Conservation (phyloP, 225 moss, liverwort and hornwort genomes). For the Bryum argenteum region DNA sequence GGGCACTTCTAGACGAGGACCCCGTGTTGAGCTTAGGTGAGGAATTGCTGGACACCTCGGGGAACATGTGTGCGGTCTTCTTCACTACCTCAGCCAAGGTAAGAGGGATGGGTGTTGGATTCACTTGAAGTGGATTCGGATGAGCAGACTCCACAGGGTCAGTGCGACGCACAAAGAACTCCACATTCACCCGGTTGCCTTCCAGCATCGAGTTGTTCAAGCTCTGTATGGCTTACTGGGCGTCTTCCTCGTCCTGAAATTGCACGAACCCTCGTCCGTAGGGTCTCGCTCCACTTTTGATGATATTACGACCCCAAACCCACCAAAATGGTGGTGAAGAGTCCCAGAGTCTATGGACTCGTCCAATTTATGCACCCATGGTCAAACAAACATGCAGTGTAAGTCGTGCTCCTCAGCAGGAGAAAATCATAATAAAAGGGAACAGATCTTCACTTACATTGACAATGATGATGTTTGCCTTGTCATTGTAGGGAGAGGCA, state of each 20-base stretch:
- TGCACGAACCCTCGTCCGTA: conserved; percentile 27
- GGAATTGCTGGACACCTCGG: background rate
- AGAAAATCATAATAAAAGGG: too few relatives aligned
- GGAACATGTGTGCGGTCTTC: too few relatives aligned
- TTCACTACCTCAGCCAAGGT: too few relatives aligned
- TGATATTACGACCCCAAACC: conserved; percentile 26
- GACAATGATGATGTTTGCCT: conserved; percentile 34
- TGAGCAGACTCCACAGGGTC: background rate
- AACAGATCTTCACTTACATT: background rate
- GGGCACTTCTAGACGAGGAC: too few relatives aligned
- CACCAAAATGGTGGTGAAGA: conserved; percentile 21
- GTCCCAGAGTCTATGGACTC: conserved; percentile 26
- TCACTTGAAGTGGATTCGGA: background rate
- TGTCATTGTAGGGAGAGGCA: background rate
- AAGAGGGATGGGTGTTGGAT: too few relatives aligned
- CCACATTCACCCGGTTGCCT: conserved; percentile 21
- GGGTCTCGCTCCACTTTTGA: conserved; percentile 22
- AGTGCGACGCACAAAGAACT: conserved; percentile 26
- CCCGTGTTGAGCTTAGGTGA: too few relatives aligned
- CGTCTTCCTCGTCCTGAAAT: conserved; percentile 29
- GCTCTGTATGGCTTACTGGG: conserved; percentile 15
- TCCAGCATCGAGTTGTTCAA: conserved; percentile 11
- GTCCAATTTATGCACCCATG: conserved; percentile 24
- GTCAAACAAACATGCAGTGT: background rate
- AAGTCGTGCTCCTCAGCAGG: too few relatives aligned